Percentiles rank a stretch among this genome's conserved stretches.
These are phyloP conservation scores for Candida odintsovae DNA, from an alignment of 805 yeast genomes.

Conservation along the genomic window DNA sequence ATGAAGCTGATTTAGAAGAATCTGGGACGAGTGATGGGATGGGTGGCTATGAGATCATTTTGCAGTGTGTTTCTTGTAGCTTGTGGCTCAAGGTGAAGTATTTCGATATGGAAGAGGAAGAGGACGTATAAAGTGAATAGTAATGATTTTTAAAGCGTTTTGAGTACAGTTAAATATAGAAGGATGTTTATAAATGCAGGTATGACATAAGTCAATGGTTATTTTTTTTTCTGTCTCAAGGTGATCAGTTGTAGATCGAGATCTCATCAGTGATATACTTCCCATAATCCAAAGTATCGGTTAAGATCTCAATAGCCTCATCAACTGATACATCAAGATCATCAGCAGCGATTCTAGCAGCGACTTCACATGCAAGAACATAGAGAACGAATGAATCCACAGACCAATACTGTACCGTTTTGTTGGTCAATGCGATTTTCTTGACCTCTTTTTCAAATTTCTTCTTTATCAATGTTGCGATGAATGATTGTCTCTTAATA, in stretches of 20 bases:
- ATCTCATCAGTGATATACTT: conserved; percentile 21
- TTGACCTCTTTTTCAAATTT: conserved; percentile 27
- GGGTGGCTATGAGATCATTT: conserved; percentile 59
- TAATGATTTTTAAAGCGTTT: not conserved
- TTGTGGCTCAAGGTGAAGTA: conserved; percentile 77
- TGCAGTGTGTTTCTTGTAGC: conserved; percentile 82
- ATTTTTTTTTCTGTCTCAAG: not conserved
- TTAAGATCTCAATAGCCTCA: conserved; percentile 42
- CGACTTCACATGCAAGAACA: conserved; percentile 59
- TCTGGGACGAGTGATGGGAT: conserved; percentile 41
- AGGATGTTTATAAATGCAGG: not conserved
- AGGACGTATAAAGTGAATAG: not conserved
- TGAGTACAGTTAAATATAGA: not conserved
- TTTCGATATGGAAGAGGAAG: conserved; percentile 37
- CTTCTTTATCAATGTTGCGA: conserved; percentile 39
- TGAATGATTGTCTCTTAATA: conserved; percentile 44
- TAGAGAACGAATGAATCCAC: conserved; percentile 46
- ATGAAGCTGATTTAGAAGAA: conserved; percentile 55
- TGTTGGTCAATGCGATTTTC: conserved; percentile 26
- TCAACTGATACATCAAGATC: conserved; percentile 36
- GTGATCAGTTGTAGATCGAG: conserved; percentile 3
- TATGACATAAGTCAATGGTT: not conserved
- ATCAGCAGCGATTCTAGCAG: conserved; percentile 42
- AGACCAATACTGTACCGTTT: conserved; percentile 58
- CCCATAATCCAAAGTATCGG: conserved; percentile 45